These are phyloP conservation scores for Irineochytrium annulatum DNA, from an alignment of 192 early-diverging fungal genomes.

Conservation along the genomic window DNA sequence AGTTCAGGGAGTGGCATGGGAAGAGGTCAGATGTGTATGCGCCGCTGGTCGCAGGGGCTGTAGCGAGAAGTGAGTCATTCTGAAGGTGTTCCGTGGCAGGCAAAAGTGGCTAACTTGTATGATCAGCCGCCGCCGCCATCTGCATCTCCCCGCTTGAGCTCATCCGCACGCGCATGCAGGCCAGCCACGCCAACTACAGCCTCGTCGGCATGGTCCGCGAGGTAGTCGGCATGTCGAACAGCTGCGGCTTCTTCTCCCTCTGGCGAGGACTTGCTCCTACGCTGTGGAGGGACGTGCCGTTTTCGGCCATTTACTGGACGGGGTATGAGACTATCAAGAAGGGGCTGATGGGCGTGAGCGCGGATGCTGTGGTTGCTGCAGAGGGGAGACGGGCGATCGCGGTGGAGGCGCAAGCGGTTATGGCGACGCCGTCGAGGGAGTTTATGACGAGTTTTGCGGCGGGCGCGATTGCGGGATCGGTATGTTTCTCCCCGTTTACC, in stretches of 20 bases:
- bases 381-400: too few relatives aligned
- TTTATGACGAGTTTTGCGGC: conserved; percentile 71
- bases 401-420: too few relatives aligned
- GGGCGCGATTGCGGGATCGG: conserved; percentile 82
- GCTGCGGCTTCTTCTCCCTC: conserved; percentile 57
- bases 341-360: too few relatives aligned
- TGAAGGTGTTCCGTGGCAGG: too few relatives aligned
- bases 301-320: conserved; percentile 93
- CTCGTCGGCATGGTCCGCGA: conserved; percentile 54
- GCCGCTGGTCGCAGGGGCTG: conserved; percentile 69
- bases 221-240: conserved; percentile 56
- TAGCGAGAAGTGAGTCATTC: conserved; percentile 64
- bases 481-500: too few relatives aligned
- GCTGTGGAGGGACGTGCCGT: conserved; percentile 92
- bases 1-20: conserved; percentile 14
- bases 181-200: conserved; percentile 55
- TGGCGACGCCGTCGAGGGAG: too few relatives aligned
- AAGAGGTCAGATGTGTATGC: conserved; percentile 51
- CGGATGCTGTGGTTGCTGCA: too few relatives aligned
- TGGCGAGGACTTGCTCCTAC: conserved; percentile 88
- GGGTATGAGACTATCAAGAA: conserved; percentile 76
- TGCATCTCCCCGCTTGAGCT: conserved; percentile 87
- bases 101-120: not conserved
- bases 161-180: conserved; percentile 88
- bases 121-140: conserved; percentile 63